Evolutionary conservation across 331 rosid genomes (phyloP), one percentile per base, ranked within the genome.

Genomic region (Erythrophleum ivorense): DNA sequence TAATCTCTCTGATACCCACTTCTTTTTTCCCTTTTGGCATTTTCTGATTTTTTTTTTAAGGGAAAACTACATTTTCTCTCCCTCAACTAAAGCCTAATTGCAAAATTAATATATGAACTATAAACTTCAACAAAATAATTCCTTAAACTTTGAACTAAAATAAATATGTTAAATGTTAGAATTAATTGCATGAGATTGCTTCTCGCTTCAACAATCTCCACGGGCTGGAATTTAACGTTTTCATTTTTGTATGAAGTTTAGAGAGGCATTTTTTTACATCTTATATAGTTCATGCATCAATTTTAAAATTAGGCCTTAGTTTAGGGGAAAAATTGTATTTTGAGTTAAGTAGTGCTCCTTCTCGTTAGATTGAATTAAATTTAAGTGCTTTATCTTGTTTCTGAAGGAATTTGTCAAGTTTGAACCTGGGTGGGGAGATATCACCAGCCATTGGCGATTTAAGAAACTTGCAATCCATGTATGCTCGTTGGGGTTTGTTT

Each of bases 391-490:
- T 38, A n/a, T 31, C 41, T 9, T 60, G 55, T 55, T 64, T 33
- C 0, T 81, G 74, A 71, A 96, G 99, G 94, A 96, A 96, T 81
- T 78, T 96, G 33, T 93, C 98, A 2, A 86, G 85, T 54, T 78
- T 96, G 77, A 88, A 91, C 64, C 87, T 96, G 29, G 95, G 91
- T 15, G 99, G 99, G 31, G 99, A 91, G 86, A 91, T 96, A 84
- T 96, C 98, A 12, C 86, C 99, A 0, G 91, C 98, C 60, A 80
- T 96, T 59, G 97, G 99, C 55, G 92, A 90, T 76, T 81, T 96
- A 73, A 84, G 87, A 14, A 84, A 89, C 68, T 64, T 96, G 68
- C 89, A 86, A 50, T 91, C 88, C 36, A 72, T 96, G 99, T 96
- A 88, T 64, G 86, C 29, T 7, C 36, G 49, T 6, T 65, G 60